Evolutionary conservation across 495 filamentous ascomycete species (phyloP).

Genomic region (Aspergillus indologenus): DNA sequence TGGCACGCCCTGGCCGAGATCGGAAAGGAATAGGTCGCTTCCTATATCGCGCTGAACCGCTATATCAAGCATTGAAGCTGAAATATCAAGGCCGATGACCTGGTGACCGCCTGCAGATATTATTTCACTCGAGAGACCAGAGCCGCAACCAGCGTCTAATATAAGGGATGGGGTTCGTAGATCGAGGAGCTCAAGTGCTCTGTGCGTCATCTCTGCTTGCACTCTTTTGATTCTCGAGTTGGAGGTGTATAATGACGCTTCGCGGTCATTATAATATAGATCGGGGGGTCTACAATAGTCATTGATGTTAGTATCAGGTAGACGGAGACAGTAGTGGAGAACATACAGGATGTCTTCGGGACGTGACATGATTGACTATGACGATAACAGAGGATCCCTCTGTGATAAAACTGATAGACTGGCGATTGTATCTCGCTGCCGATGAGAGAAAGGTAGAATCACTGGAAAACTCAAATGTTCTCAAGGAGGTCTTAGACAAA

Average conservation of each 20-base stretch:
- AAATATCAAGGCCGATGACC: slow-evolving; percentile 95
- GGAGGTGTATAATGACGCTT: slow-evolving; percentile 97
- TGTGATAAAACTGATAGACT: too few relatives aligned
- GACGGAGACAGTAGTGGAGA: too few relatives aligned
- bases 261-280: slow-evolving; percentile 93
- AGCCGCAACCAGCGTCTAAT: slow-evolving; percentile 93
- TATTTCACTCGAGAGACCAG: slow-evolving; percentile 91
- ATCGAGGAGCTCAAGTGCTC: slow-evolving; percentile 84
- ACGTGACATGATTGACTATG: slow-evolving; percentile 93
- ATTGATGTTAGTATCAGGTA: not conserved
- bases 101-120: slow-evolving; percentile 73
- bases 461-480: too few relatives aligned
- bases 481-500: too few relatives aligned
- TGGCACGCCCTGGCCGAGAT: slow-evolving; percentile 93
- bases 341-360: slow-evolving; percentile 88
- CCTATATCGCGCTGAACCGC: slow-evolving; percentile 89
- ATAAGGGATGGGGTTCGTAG: slow-evolving; percentile 79
- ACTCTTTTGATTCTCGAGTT: slow-evolving; percentile 92
- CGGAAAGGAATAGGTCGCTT: slow-evolving; percentile 85
- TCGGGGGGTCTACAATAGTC: slow-evolving; percentile 90
- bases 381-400: too few relatives aligned
- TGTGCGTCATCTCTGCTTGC: slow-evolving; percentile 89
- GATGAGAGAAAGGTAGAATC: too few relatives aligned
- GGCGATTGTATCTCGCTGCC: too few relatives aligned
- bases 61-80: slow-evolving; percentile 87